Conservation (phyloP, 352 stramenopile species). For the Phytophthora pistaciae region DNA sequence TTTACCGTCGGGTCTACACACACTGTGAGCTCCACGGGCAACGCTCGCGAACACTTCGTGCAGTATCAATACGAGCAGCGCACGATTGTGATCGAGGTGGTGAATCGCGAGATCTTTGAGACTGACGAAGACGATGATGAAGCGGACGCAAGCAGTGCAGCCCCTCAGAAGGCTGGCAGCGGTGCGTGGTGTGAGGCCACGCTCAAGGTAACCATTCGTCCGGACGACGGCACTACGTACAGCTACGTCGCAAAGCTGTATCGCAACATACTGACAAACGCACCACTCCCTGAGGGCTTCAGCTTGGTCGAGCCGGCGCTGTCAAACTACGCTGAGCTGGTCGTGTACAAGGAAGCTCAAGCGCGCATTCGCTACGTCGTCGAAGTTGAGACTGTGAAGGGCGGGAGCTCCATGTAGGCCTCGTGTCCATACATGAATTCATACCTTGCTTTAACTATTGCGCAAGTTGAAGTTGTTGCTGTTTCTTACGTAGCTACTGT, state of each 20-base stretch:
- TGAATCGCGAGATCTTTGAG: slow-evolving; percentile 32
- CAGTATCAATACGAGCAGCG: slow-evolving; percentile 31
- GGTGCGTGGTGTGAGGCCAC: slow-evolving; percentile 39
- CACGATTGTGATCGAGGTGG: slow-evolving; percentile 58
- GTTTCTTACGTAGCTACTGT: slow-evolving; percentile 9
- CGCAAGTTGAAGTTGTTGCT: slow-evolving; percentile 16
- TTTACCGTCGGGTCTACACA: slow-evolving; percentile 51
- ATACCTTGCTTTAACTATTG: slow-evolving; percentile 4
- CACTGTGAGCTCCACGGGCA: slow-evolving; percentile 36
- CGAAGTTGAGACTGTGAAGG: slow-evolving; percentile 58
- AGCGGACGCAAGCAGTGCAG: background rate
- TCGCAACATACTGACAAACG: slow-evolving; percentile 47
- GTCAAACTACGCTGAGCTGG: slow-evolving; percentile 66
- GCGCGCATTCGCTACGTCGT: slow-evolving; percentile 82
- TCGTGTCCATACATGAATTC: background rate
- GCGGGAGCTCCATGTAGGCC: background rate
- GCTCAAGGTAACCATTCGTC: slow-evolving; percentile 34
- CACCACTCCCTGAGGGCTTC: slow-evolving; percentile 23
- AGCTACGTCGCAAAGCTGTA: slow-evolving; percentile 64
- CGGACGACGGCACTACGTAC: slow-evolving; percentile 17
- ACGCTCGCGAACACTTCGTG: slow-evolving; percentile 49
- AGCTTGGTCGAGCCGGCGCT: slow-evolving; percentile 26
- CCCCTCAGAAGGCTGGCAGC: slow-evolving; percentile 3
- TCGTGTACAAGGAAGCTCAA: slow-evolving; percentile 82
- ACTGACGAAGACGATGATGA: slow-evolving; percentile 3